Percentiles rank a stretch among this genome's conserved stretches.
Conservation (phyloP, 106 monocot genomes). For the Allium sativum region DNA sequence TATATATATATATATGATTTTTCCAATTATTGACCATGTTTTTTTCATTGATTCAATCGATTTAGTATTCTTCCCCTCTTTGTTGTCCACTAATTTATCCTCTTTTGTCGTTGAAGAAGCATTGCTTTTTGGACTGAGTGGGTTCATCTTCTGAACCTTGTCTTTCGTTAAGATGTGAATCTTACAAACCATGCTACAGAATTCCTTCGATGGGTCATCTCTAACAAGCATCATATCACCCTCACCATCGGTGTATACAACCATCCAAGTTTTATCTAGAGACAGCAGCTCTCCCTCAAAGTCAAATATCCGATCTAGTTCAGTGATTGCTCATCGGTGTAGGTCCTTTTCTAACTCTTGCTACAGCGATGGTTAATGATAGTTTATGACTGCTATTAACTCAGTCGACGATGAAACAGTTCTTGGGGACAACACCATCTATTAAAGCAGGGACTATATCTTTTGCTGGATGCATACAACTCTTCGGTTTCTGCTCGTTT, state of each 20-base stretch:
- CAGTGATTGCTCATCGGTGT: conserved; percentile 9
- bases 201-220: conserved; percentile 38
- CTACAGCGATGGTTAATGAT: too few species aligned
- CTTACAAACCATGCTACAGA: conserved; percentile 55
- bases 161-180: conserved; percentile 52
- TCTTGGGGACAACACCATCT: conserved; percentile 15
- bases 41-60: too few species aligned
- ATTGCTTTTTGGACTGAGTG: conserved; percentile 20
- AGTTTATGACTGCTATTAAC: conserved; percentile 9
- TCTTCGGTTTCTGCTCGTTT: too few species aligned
- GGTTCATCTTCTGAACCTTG: conserved; percentile 59
- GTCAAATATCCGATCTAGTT: conserved; percentile 19
- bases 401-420: conserved; percentile 11
- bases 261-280: too few species aligned
- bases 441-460: too few species aligned
- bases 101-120: conserved; percentile 14
- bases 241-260: too few species aligned
- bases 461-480: too few species aligned
- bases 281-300: conserved; percentile 11
- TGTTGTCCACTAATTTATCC: conserved; percentile 8
- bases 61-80: too few species aligned
- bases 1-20: too few species aligned
- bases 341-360: too few species aligned
- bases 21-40: too few species aligned
- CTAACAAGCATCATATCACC: conserved; percentile 15